phyloP scores from a whole-genome alignment of 2,329 filamentous ascomycete species.

The Neonectria ditissima region DNA sequence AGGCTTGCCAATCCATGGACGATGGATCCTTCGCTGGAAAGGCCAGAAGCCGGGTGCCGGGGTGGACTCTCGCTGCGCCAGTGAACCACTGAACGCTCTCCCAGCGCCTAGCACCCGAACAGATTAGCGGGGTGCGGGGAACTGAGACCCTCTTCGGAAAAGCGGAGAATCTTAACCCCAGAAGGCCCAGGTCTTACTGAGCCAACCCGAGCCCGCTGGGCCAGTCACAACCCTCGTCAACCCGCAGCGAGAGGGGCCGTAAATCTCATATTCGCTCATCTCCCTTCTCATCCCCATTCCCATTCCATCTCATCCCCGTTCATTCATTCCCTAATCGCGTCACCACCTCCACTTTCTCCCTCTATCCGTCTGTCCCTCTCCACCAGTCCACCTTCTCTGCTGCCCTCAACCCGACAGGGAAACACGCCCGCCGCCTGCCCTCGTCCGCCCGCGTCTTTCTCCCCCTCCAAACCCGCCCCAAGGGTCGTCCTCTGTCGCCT shows the following conservation, averaged over 20 bases:
- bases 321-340: conserved; percentile 28
- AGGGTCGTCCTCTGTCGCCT: not conserved
- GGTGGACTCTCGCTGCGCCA: not conserved
- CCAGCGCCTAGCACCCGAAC: conserved; percentile 33
- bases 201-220: no score
- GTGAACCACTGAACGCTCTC: not conserved
- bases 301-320: conserved; percentile 26
- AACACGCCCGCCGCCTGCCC: conserved; percentile 15
- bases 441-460: not conserved
- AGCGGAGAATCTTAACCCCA: conserved; percentile 42
- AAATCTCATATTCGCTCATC: conserved; percentile 42
- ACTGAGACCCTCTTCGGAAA: conserved; percentile 43
- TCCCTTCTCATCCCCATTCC: conserved; percentile 29
- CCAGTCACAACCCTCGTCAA: conserved; percentile 26
- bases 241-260: conserved; percentile 31
- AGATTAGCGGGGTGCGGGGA: conserved; percentile 45
- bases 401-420: conserved; percentile 13
- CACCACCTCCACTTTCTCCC: conserved; percentile 27
- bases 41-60: not conserved
- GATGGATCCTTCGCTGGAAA: not conserved
- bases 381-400: conserved; percentile 8
- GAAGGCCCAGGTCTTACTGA: conserved; percentile 8
- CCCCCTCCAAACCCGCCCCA: conserved; percentile 7
- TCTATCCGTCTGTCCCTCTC: conserved; percentile 16
- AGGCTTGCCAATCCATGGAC: not conserved